Percentiles rank a stretch among this genome's conserved stretches.
These are phyloP conservation scores for Trichoderma sp. DNA, from an alignment of 2,329 filamentous ascomycete genomes.

Conservation along the genomic window DNA sequence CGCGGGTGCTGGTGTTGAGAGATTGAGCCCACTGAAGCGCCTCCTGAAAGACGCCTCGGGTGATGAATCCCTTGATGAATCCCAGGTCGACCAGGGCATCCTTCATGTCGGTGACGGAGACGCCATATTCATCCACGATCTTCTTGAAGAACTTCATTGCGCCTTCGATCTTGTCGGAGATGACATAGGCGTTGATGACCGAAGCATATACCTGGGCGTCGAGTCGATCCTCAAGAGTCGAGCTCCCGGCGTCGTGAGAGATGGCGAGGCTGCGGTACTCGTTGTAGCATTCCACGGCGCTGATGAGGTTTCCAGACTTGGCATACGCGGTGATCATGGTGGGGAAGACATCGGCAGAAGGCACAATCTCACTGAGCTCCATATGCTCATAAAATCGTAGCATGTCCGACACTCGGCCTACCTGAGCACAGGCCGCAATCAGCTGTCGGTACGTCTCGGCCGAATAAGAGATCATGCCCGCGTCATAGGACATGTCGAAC, in stretches of 20 bases:
- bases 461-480: conserved; percentile 67
- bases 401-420: conserved; percentile 84
- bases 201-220: conserved; percentile 87
- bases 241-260: conserved; percentile 73
- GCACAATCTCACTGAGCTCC: conserved; percentile 73
- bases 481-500: conserved; percentile 73
- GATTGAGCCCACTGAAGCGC: conserved; percentile 73
- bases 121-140: conserved; percentile 66
- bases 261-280: conserved; percentile 91
- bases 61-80: conserved; percentile 76
- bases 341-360: conserved; percentile 81
- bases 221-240: conserved; percentile 68
- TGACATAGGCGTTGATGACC: conserved; percentile 86
- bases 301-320: conserved; percentile 75
- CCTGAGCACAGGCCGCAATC: conserved; percentile 82
- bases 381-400: conserved; percentile 88
- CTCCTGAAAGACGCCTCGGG: conserved; percentile 68
- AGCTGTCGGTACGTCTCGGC: conserved; percentile 82
- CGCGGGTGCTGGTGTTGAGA: conserved; percentile 61
- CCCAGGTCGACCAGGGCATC: conserved; percentile 72
- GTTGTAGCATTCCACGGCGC: conserved; percentile 92
- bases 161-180: conserved; percentile 76
- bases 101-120: conserved; percentile 64
- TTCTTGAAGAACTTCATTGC: conserved; percentile 84
- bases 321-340: conserved; percentile 96